phyloP scores from a whole-genome alignment of 1,139 yeast genomes.

The Diutina pseudorugosa region DNA sequence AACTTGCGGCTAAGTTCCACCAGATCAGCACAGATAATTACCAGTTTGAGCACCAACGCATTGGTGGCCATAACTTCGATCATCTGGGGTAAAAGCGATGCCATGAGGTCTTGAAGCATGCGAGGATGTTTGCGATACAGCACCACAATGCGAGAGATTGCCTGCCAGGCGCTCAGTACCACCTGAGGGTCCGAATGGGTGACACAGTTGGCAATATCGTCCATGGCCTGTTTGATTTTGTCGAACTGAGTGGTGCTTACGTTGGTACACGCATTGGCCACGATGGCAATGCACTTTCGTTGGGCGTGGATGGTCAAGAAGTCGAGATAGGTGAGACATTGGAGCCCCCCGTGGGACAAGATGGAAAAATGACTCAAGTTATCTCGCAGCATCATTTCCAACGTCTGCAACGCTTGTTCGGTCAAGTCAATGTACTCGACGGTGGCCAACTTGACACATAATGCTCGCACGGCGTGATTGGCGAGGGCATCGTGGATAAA shows the following conservation, averaged over 20 bases:
- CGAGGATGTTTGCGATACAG: not conserved
- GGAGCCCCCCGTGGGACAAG: conserved; percentile 50
- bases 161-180: conserved; percentile 58
- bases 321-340: conserved; percentile 68
- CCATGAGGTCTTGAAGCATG: not conserved
- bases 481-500: conserved; percentile 53
- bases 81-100: not conserved
- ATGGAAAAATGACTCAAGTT: conserved; percentile 38
- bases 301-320: conserved; percentile 88
- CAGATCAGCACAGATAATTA: not conserved
- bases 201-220: conserved; percentile 50
- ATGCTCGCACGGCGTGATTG: conserved; percentile 41
- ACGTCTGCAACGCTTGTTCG: conserved; percentile 77
- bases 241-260: conserved; percentile 33
- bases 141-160: conserved; percentile 46
- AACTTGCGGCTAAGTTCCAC: not conserved
- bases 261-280: conserved; percentile 60
- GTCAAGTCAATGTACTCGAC: conserved; percentile 73
- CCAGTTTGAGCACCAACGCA: not conserved
- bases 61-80: not conserved
- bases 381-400: conserved; percentile 54
- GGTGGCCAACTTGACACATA: not conserved
- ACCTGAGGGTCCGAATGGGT: conserved; percentile 50
- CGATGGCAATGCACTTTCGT: conserved; percentile 65
- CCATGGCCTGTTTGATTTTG: conserved; percentile 45